Base-by-base conservation (phyloP, 805 yeast genomes). In the Candida schatavii region DNA sequence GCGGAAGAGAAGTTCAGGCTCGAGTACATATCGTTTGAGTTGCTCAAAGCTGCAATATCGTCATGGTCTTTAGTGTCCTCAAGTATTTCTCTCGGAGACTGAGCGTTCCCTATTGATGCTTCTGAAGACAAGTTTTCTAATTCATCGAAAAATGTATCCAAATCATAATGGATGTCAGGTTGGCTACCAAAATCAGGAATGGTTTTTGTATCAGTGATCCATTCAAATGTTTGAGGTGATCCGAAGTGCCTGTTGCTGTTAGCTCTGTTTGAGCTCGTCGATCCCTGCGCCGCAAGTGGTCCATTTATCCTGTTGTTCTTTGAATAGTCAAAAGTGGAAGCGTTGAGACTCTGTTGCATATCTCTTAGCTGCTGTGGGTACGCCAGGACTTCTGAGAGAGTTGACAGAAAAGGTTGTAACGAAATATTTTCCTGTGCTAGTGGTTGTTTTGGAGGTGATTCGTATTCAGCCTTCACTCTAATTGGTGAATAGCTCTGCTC, bases 61-160 rank as follows among this genome's bases (percentile, higher is more conserved):
- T 10, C 13, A 25, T 35, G 20, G 10, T 25, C 21, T 4, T 10
- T 14, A 5, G 31, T 11, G 10, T 15, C 15, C 5, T 21, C 13
- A 10, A 14, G 4, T 11, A 35, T n/a, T 13, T 21, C 23, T 5
- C 19, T 7, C 6, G 38, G 38, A n/a, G 27, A 35, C 19, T 15
- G 30, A n/a, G 32, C 14, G 19, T 36, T 25, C 11, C 13, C 32
- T 4, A 17, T 3, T 7, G 27, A 25, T 3, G 30, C 11, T 5
- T 25, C 31, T 6, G 39, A 27, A 10, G 62, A 56, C 28, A 57
- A 42, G 37, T 62, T 64, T 20, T 70, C 72, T 43, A 78, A 57
- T 42, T 77, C 77, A 39, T 65, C 65, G 52, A 79, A 77, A 54
- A 79, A 79, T 15, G 61, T 56, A 21, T 71, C 74, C 41, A 79